phyloP scores from a whole-genome alignment of 2,329 filamentous ascomycete species.

The Aspergillus ibericus region DNA sequence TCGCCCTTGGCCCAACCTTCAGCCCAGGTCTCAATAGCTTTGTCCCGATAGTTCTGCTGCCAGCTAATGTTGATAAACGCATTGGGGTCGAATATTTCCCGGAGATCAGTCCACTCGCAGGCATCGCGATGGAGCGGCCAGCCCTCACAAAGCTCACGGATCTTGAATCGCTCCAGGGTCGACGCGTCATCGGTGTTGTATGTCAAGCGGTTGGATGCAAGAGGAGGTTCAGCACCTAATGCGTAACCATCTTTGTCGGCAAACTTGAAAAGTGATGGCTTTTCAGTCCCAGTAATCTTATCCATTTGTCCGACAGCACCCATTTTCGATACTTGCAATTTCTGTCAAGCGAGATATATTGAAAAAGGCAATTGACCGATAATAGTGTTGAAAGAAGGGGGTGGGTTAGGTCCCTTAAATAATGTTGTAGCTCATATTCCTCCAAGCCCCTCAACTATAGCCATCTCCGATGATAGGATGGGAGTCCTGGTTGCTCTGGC shows the following conservation, averaged over 20 bases:
- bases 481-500: no score
- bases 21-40: conserved; percentile 4
- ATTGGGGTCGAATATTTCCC: background rate
- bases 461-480: no score
- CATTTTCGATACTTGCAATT: background rate
- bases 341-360: background rate
- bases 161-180: conserved; percentile 1
- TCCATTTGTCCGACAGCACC: background rate
- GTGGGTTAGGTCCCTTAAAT: no score
- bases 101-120: conserved; percentile 7
- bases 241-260: background rate
- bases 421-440: no score
- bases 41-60: conserved; percentile 6
- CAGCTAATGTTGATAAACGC: conserved; percentile 6
- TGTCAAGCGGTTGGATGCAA: background rate
- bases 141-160: conserved; percentile 6
- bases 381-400: background rate
- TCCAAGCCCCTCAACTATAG: no score
- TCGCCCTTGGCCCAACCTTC: conserved; percentile 2
- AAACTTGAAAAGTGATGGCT: background rate
- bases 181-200: background rate
- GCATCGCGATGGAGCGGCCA: conserved; percentile 8
- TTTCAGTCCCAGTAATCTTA: background rate
- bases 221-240: background rate
- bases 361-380: background rate